These are phyloP conservation scores for Oehlia diaphana DNA, from an alignment of 192 early-diverging fungal genomes.

Conservation along the genomic window DNA sequence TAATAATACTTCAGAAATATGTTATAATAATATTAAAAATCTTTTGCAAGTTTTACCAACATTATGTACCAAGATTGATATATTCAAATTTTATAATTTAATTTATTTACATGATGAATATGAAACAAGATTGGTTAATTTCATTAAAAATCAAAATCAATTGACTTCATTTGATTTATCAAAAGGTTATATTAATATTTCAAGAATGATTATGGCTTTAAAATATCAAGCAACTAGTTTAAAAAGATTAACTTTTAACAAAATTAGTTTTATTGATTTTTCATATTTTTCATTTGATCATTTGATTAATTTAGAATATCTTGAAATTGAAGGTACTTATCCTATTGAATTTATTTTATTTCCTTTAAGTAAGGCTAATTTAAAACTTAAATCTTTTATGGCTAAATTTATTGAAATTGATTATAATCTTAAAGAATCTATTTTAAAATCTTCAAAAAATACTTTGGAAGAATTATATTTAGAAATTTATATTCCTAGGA, in stretches of 20 bases:
- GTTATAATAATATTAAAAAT: background rate
- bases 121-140: background rate
- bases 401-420: background rate
- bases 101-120: background rate
- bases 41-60: background rate
- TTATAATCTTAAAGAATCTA: background rate
- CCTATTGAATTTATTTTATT: background rate
- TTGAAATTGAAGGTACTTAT: background rate
- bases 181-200: background rate
- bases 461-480: background rate
- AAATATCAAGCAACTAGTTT: background rate
- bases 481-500: background rate
- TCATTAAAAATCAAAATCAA: background rate
- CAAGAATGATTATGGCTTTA: background rate
- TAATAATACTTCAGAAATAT: background rate
- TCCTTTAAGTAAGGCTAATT: background rate
- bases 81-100: background rate
- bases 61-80: background rate
- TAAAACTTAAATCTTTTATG: background rate
- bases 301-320: background rate
- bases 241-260: background rate
- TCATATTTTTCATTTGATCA: background rate
- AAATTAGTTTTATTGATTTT: background rate
- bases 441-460: background rate
- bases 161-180: background rate